Evolutionary conservation across 768 basidiomycete genomes (phyloP).

Genomic region (Pulveroboletus frians): DNA sequence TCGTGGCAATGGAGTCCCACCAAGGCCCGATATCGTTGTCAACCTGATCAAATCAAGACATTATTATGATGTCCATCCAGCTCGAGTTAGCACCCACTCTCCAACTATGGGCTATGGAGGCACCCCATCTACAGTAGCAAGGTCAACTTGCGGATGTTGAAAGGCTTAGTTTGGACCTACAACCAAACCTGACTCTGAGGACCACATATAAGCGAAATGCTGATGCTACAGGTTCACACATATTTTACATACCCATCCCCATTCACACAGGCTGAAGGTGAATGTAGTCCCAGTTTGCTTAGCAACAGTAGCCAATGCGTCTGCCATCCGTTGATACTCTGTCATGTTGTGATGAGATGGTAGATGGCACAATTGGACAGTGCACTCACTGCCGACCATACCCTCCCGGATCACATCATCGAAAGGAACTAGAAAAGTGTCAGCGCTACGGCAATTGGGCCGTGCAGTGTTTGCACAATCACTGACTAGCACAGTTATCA

Average conservation of each 20-base stretch:
- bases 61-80: not conserved
- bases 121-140: constrained; percentile 30
- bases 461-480: not conserved
- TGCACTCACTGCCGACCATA: constrained; percentile 44
- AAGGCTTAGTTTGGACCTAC: constrained; percentile 39
- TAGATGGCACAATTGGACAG: not conserved
- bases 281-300: constrained; percentile 46
- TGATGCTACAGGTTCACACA: not conserved
- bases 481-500: constrained; percentile 54
- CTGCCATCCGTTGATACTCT: constrained; percentile 59
- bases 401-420: constrained; percentile 51
- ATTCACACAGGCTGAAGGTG: constrained; percentile 59
- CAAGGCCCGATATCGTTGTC: constrained; percentile 29
- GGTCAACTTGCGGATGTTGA: not conserved
- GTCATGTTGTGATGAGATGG: not conserved
- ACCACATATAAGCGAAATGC: not conserved
- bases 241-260: constrained; percentile 50
- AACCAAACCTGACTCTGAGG: constrained; percentile 54
- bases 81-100: constrained; percentile 32
- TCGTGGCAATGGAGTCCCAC: constrained; percentile 49
- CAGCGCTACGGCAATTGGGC: not conserved
- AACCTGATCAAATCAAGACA: constrained; percentile 7
- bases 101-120: constrained; percentile 36
- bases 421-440: constrained; percentile 41
- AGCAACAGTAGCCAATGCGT: constrained; percentile 47